Conservation (phyloP, 176 grass and related monocot species). For the Hordeum marinum region DNA sequence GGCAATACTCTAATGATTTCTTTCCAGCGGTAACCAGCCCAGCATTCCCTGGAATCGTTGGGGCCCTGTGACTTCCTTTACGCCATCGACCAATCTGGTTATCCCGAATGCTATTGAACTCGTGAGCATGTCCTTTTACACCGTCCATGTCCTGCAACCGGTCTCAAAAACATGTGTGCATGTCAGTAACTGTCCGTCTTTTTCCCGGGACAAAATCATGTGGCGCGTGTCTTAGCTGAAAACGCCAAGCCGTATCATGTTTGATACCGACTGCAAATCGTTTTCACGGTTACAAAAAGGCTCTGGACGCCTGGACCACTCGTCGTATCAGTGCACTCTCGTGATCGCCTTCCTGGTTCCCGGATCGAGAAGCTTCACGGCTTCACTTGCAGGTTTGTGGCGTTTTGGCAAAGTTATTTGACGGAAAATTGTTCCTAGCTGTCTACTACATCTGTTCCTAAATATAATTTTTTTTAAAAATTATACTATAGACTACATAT, state of each 20-base stretch:
- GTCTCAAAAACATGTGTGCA: neutral
- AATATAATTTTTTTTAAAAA: too few relatives aligned
- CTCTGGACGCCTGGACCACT: neutral
- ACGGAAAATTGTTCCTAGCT: neutral
- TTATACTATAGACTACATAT: too few relatives aligned
- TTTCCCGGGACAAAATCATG: neutral
- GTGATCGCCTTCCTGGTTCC: neutral
- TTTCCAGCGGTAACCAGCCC: neutral
- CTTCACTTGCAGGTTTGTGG: neutral
- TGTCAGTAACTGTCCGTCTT: neutral
- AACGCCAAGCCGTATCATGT: slow-evolving; percentile 3
- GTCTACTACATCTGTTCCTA: too few relatives aligned
- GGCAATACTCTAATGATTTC: too few relatives aligned
- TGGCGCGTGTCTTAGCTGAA: neutral
- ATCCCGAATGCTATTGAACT: neutral
- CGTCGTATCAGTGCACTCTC: neutral
- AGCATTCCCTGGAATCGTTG: neutral
- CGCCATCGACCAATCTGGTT: neutral
- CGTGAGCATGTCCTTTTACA: neutral
- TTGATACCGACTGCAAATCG: slow-evolving; percentile 6
- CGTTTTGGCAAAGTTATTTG: neutral
- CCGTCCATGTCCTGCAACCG: too few relatives aligned
- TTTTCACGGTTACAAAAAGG: slow-evolving; percentile 17
- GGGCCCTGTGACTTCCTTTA: neutral
- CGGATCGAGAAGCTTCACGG: slow-evolving; percentile 23